These are phyloP conservation scores for Xenoacremonium recifei DNA, from an alignment of 2,329 filamentous ascomycete species.

Conservation along the genomic window DNA sequence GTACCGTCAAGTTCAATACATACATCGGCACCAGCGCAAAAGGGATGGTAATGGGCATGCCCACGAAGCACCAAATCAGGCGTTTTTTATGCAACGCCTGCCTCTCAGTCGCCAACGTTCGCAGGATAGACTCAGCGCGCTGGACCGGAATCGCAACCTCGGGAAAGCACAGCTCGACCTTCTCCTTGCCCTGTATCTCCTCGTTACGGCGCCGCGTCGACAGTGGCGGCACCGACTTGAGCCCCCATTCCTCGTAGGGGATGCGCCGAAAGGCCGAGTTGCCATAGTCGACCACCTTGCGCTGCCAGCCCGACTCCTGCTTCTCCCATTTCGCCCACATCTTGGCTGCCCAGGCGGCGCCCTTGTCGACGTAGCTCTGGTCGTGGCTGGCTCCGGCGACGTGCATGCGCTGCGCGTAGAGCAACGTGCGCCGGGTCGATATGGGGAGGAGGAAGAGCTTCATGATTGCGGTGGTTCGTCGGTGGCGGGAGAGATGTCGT, in stretches of 20 bases:
- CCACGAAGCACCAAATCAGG: constrained; percentile 77
- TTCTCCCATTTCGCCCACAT: constrained; percentile 89
- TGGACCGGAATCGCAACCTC: constrained; percentile 63
- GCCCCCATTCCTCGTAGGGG: constrained; percentile 94
- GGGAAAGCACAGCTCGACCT: constrained; percentile 76
- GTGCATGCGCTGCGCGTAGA: constrained; percentile 83
- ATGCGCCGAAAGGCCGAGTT: constrained; percentile 84
- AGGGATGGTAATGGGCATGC: constrained; percentile 80
- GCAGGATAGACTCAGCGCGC: constrained; percentile 64
- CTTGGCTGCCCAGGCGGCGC: constrained; percentile 67
- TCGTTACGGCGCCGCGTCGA: constrained; percentile 64
- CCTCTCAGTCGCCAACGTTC: constrained; percentile 73
- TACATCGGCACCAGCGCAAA: constrained; percentile 85
- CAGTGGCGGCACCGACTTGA: constrained; percentile 89
- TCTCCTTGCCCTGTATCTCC: constrained; percentile 59
- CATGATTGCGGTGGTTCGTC: constrained; percentile 61
- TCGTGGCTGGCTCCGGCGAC: constrained; percentile 47
- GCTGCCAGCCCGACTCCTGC: constrained; percentile 83
- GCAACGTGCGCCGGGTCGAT: constrained; percentile 83
- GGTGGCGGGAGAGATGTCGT: neutral
- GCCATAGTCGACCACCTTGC: constrained; percentile 78
- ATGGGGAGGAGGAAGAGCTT: constrained; percentile 92
- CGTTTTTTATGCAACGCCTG: constrained; percentile 73
- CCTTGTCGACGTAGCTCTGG: constrained; percentile 62
- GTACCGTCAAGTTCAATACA: too few relatives aligned